These are phyloP conservation scores for Rubia balearica DNA, from an alignment of 305 asterid genomes.

Conservation along the genomic window DNA sequence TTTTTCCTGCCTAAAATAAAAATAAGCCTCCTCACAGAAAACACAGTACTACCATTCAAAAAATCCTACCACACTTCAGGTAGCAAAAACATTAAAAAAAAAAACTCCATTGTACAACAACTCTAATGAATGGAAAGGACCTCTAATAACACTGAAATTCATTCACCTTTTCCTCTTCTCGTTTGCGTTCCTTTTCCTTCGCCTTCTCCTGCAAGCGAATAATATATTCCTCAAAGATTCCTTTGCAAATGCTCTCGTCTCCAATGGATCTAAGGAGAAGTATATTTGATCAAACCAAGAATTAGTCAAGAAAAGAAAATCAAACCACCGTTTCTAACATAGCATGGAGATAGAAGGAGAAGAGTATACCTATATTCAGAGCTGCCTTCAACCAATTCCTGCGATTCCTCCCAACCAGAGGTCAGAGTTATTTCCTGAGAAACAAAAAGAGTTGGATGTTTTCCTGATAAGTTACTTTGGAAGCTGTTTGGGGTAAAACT, in stretches of 20 bases:
- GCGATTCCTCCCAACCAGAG: conserved; percentile 86
- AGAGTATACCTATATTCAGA: conserved; percentile 66
- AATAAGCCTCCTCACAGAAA: conserved; percentile 20
- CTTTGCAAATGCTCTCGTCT: conserved; percentile 67
- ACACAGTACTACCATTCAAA: not conserved
- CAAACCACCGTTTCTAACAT: not conserved
- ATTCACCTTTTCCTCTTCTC: conserved; percentile 88
- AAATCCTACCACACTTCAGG: not conserved
- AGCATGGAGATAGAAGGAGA: conserved; percentile 10
- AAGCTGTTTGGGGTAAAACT: conserved; percentile 7
- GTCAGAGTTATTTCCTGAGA: conserved; percentile 61
- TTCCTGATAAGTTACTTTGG: not conserved
- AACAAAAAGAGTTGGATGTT: conserved; percentile 7
- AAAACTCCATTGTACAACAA: not conserved
- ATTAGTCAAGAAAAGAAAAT: not conserved
- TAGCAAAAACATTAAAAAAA: not conserved
- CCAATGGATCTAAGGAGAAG: conserved; percentile 57
- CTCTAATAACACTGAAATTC: conserved; percentile 10
- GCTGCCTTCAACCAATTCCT: conserved; percentile 67
- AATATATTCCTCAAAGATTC: conserved; percentile 67
- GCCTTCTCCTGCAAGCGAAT: conserved; percentile 72
- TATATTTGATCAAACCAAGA: conserved; percentile 7
- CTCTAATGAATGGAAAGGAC: not conserved
- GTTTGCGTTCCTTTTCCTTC: conserved; percentile 84
- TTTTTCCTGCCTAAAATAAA: too few species aligned